A percentile compares a stretch with the other conserved stretches of the same genome.
Evolutionary conservation across 2,329 filamentous ascomycete species (phyloP).

Genomic region (Trichoderma sp.): DNA sequence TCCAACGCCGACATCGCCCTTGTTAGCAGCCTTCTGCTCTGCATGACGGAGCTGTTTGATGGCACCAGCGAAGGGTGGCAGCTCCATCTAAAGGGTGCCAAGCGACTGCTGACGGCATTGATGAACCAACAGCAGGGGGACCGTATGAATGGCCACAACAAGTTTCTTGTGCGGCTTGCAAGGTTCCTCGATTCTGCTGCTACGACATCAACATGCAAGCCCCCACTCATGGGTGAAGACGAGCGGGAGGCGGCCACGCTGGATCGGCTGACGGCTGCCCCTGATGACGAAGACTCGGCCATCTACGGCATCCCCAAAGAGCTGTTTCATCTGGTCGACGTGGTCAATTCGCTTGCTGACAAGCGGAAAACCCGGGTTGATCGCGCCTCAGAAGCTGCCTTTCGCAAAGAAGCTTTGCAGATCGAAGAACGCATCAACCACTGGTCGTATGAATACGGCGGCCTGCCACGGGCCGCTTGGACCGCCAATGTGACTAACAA

Average conservation of each 20-base stretch:
- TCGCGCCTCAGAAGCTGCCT: conserved; percentile 29
- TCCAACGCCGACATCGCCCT: conserved; percentile 36
- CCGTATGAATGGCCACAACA: conserved; percentile 36
- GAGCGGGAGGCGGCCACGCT: conserved; percentile 29
- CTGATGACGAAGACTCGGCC: conserved; percentile 33
- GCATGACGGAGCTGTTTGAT: conserved; percentile 43
- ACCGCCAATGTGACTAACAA: conserved; percentile 22
- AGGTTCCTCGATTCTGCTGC: conserved; percentile 35
- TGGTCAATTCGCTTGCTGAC: conserved; percentile 33
- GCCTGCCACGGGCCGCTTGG: conserved; percentile 27
- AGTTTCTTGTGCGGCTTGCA: conserved; percentile 36
- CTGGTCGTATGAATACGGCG: conserved; percentile 36
- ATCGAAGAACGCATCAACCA: conserved; percentile 37
- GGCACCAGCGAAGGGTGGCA: conserved; percentile 42
- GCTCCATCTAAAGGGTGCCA: conserved; percentile 42
- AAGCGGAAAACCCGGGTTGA: conserved; percentile 33
- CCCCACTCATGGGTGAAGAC: conserved; percentile 34
- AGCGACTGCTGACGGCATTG: conserved; percentile 35
- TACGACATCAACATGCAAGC: conserved; percentile 34
- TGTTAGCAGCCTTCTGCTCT: conserved; percentile 39
- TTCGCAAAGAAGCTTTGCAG: conserved; percentile 29
- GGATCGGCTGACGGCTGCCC: conserved; percentile 27
- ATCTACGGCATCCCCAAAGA: conserved; percentile 37
- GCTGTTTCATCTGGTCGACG: conserved; percentile 35
- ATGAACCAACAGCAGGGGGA: conserved; percentile 33